These are phyloP conservation scores for Alnus rubra DNA, from an alignment of 306 rosid species.

Conservation along the genomic window DNA sequence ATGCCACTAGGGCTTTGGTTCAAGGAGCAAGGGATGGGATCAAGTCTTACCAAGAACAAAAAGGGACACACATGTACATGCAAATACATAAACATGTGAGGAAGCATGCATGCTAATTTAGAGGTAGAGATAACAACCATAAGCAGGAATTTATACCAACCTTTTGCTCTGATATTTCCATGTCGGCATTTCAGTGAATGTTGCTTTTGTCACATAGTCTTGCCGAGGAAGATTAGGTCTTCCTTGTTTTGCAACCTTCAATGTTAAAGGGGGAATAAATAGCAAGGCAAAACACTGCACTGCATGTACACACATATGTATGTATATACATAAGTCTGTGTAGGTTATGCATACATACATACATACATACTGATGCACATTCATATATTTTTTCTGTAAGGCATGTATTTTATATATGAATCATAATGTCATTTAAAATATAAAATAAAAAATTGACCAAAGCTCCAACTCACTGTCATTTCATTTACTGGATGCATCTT, in stretches of 20 bases:
- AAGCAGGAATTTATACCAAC: slow-evolving; percentile 41
- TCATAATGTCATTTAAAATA: neutral
- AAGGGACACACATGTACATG: slow-evolving; percentile 6
- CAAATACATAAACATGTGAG: slow-evolving; percentile 2
- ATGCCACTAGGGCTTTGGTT: slow-evolving; percentile 5
- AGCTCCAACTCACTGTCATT: slow-evolving; percentile 55
- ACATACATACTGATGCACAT: neutral
- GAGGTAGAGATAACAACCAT: neutral
- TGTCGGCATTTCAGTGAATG: slow-evolving; percentile 47
- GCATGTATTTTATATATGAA: neutral
- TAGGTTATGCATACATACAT: neutral
- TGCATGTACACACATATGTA: slow-evolving; percentile 1
- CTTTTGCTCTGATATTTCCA: slow-evolving; percentile 48
- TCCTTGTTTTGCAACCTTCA: slow-evolving; percentile 59
- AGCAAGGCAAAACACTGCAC: slow-evolving; percentile 25
- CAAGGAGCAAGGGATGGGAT: slow-evolving; percentile 1
- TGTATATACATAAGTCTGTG: neutral
- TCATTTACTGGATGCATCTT: slow-evolving; percentile 56
- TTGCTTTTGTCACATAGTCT: slow-evolving; percentile 40
- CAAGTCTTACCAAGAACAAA: slow-evolving; percentile 6
- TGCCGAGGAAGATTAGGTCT: slow-evolving; percentile 48
- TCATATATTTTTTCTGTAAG: neutral
- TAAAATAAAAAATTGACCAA: slow-evolving; percentile 10
- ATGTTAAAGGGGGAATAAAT: slow-evolving; percentile 21
- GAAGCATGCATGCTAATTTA: slow-evolving; percentile 5